phyloP scores from a whole-genome alignment of 441 rosid species.

The Lepidium campestre region DNA sequence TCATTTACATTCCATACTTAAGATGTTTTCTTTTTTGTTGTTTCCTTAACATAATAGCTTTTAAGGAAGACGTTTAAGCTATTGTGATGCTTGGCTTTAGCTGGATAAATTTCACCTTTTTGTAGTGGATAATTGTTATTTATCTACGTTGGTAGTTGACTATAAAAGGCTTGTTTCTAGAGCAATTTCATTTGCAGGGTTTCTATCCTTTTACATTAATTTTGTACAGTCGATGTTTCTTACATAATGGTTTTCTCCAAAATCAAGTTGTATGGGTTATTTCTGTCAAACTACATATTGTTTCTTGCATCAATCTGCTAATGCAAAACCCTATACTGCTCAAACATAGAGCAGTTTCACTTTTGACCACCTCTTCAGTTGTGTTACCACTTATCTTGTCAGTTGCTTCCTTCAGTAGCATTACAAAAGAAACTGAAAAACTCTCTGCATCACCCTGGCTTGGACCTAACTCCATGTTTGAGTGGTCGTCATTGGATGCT shows the following conservation, averaged over 20 bases:
- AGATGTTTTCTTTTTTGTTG: background rate
- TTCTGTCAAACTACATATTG: conserved; percentile 41
- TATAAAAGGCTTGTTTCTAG: background rate
- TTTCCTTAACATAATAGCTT: background rate
- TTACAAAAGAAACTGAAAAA: conserved; percentile 21
- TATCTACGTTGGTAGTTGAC: background rate
- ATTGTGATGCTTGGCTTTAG: background rate
- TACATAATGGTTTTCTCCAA: conserved; percentile 25
- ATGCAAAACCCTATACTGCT: conserved; percentile 58
- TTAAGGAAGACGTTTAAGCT: background rate
- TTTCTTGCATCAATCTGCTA: conserved; percentile 46
- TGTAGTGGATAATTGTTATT: background rate
- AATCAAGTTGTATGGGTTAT: conserved; percentile 38
- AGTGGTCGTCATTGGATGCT: conserved; percentile 10
- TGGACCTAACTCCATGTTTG: conserved; percentile 15
- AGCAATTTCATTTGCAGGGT: background rate
- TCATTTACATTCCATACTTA: conserved; percentile 7
- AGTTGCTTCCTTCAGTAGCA: conserved; percentile 23
- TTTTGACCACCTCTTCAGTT: conserved; percentile 37
- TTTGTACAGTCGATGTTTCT: conserved; percentile 4
- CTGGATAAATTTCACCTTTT: background rate
- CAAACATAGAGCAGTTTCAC: conserved; percentile 34
- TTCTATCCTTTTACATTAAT: background rate
- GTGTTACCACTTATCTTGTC: conserved; percentile 18
- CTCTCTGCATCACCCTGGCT: conserved; percentile 32